These are phyloP conservation scores for Lentinula edodes DNA, from an alignment of 768 basidiomycete species.

Conservation along the genomic window DNA sequence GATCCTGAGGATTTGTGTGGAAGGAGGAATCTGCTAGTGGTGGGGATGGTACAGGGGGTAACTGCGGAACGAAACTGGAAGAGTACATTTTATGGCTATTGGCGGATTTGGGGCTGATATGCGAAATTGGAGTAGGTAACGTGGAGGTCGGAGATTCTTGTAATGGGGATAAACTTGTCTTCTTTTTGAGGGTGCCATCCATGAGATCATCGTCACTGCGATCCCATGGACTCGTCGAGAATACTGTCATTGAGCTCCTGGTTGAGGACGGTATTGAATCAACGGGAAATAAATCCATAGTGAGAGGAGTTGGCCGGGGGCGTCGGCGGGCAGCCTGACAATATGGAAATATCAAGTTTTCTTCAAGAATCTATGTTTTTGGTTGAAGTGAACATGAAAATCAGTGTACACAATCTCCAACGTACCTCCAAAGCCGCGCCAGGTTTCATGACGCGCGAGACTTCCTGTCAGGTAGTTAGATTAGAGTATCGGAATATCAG, in stretches of 20 bases:
- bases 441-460: constrained; percentile 58
- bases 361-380: constrained; percentile 59
- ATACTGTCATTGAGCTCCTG: constrained; percentile 10
- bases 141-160: constrained; percentile 16
- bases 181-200: constrained; percentile 16
- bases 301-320: constrained; percentile 13
- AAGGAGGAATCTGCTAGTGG: neutral
- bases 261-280: neutral
- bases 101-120: constrained; percentile 11
- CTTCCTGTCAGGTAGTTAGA: constrained; percentile 41
- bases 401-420: neutral
- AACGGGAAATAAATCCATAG: constrained; percentile 15
- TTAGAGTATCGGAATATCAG: constrained; percentile 10
- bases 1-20: constrained; percentile 47
- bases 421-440: constrained; percentile 61
- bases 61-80: constrained; percentile 10
- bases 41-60: constrained; percentile 1
- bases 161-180: constrained; percentile 18
- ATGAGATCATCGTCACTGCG: constrained; percentile 14
- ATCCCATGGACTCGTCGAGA: constrained; percentile 8
- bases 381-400: neutral
- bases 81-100: constrained; percentile 4
- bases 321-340: constrained; percentile 18
- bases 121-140: constrained; percentile 5
- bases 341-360: constrained; percentile 68